Evolutionary conservation across 2,329 filamentous ascomycete genomes (phyloP).

Genomic region (Fusarium hostae): DNA sequence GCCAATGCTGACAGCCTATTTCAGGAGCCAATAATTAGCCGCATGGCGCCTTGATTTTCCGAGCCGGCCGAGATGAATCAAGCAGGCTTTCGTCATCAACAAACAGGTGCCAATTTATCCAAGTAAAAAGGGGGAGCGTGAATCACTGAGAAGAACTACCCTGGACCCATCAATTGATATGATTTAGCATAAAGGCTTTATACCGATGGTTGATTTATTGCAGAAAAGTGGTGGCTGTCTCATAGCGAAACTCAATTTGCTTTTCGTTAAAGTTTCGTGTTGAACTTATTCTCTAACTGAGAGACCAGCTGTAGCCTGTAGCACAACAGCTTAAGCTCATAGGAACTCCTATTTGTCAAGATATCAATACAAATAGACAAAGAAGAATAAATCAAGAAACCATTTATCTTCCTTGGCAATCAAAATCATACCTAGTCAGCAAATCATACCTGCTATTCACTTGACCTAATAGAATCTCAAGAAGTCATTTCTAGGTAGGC

Average conservation of each 20-base stretch:
- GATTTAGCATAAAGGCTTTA: not conserved
- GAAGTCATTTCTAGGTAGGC: not conserved
- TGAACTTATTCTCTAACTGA: not conserved
- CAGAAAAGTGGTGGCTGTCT: not conserved
- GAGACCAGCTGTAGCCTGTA: not conserved
- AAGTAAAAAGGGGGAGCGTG: constrained; percentile 33
- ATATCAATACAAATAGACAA: not conserved
- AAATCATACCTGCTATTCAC: not conserved
- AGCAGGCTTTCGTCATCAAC: constrained; percentile 28
- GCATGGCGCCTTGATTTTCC: constrained; percentile 26
- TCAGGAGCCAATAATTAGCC: constrained; percentile 12
- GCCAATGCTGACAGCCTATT: constrained; percentile 32
- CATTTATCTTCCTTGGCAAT: too few relatives aligned
- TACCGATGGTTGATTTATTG: not conserved
- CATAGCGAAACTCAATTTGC: not conserved
- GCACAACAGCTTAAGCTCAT: not conserved
- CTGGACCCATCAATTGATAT: not conserved
- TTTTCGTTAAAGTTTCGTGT: not conserved
- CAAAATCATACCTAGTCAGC: not conserved
- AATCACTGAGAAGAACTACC: not conserved
- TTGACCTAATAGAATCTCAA: not conserved
- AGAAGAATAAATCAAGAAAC: not conserved
- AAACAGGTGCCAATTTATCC: constrained; percentile 11
- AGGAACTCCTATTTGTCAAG: not conserved
- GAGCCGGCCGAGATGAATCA: constrained; percentile 30